Base-by-base conservation (phyloP, 2,329 filamentous ascomycete species). In the Apiospora arundinis region DNA sequence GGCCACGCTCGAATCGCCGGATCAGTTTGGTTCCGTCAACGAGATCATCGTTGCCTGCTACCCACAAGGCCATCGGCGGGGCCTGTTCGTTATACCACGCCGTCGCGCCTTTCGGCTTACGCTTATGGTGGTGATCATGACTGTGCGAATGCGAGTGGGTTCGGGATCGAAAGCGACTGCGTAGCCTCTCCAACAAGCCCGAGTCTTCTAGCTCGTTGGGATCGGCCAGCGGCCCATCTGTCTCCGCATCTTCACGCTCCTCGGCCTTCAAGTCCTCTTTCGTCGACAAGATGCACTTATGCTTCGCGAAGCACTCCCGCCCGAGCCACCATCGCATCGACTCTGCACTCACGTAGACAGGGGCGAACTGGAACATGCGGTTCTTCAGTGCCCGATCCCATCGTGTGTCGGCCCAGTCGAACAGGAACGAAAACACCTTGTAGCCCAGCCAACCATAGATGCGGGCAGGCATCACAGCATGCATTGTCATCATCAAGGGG, bases 251-350 rank as follows among this genome's bases (percentile, higher is more conserved):
- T 71, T 90, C 85, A 40, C 81, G 83, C 60, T 92, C 90, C 75
- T 93, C 91, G 11, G 88, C 86, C 56, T 81, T 84, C 70, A 89
- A 87, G 72, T 92, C 90, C 73, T 95, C 92, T 49, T 89, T 88
- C 0, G 95, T 97, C 0, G 93, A 88, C 8, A 98, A 84, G 69
- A 98, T 97, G 78, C 95, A 98, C 79, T 93, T 94, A 77, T 97
- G 94, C 76, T 87, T 81, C 11, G 90, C 37, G 90, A 92, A 98
- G 75, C 95, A 95, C 76, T 96, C 94, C 4, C 92, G 85, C 0
- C 95, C 95, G 0, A 98, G 87, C 95, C 95, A 98, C 95, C 95
- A 98, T 7, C 94, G 88, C 94, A 98, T 97, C 72, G 91, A 92
- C 82, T 98, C 95, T 0, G 94, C 89, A 76, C 92, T 94, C 68